Evolutionary conservation across 805 yeast genomes (phyloP).

Genomic region (Saccharomycopsis sp.): DNA sequence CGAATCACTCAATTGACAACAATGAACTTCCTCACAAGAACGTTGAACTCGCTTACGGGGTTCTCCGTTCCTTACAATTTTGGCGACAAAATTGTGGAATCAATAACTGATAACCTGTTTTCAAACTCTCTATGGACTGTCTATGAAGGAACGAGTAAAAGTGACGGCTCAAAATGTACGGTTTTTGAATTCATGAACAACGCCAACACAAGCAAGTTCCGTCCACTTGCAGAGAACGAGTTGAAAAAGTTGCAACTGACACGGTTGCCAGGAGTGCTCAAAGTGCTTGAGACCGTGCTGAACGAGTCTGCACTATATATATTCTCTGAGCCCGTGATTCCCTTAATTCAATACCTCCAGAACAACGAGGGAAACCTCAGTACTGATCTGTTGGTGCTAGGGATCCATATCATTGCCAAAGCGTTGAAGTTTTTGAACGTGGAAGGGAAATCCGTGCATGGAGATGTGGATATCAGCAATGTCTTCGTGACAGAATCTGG

Average conservation of each 20-base stretch:
- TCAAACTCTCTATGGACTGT: conserved; percentile 52
- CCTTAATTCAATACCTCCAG: conserved; percentile 38
- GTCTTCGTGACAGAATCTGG: conserved; percentile 64
- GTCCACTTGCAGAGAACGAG: conserved; percentile 39
- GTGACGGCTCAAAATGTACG: conserved; percentile 37
- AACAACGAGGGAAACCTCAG: conserved; percentile 24
- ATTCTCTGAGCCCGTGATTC: conserved; percentile 60
- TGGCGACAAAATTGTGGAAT: conserved; percentile 35
- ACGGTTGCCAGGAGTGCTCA: conserved; percentile 63
- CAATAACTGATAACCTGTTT: conserved; percentile 26
- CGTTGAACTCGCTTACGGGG: conserved; percentile 53
- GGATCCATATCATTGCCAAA: conserved; percentile 47
- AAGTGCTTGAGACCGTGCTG: conserved; percentile 57
- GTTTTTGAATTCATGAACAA: conserved; percentile 54
- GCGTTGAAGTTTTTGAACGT: conserved; percentile 34
- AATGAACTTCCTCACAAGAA: conserved; percentile 67
- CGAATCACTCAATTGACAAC: not conserved
- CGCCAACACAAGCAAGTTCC: conserved; percentile 28
- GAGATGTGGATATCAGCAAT: conserved; percentile 48
- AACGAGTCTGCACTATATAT: conserved; percentile 40
- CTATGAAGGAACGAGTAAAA: conserved; percentile 47
- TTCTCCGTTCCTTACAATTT: conserved; percentile 51
- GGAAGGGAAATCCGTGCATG: conserved; percentile 50
- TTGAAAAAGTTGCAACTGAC: conserved; percentile 45
- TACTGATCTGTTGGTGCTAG: conserved; percentile 40